phyloP scores from a whole-genome alignment of 495 filamentous ascomycete species.

The Aspergillus bridgeri region DNA sequence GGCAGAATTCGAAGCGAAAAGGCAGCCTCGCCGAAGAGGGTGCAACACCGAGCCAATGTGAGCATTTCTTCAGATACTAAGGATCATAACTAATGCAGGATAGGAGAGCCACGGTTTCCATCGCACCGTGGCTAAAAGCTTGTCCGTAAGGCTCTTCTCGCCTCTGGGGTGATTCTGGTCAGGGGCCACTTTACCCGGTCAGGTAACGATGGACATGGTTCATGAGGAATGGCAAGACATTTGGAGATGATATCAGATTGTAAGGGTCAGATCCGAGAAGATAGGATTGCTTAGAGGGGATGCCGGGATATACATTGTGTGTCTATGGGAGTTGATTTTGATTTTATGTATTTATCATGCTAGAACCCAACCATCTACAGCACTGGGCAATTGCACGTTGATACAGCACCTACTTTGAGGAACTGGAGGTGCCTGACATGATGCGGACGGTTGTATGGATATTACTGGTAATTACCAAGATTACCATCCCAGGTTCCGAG shows the following conservation, averaged over 20 bases:
- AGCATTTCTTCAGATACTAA: not conserved
- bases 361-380: too few relatives aligned
- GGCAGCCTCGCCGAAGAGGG: not conserved
- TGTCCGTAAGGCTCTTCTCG: slow-evolving; percentile 23
- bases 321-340: too few relatives aligned
- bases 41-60: not conserved
- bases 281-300: not conserved
- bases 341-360: too few relatives aligned
- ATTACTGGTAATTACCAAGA: not conserved
- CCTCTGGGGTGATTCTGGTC: slow-evolving; percentile 10
- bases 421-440: too few relatives aligned
- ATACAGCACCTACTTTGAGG: too few relatives aligned
- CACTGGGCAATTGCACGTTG: too few relatives aligned
- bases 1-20: not conserved
- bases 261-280: not conserved
- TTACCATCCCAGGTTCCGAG: slow-evolving; percentile 1
- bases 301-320: too few relatives aligned
- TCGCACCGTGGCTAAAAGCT: slow-evolving; percentile 27
- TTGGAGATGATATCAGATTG: not conserved
- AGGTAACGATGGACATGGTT: slow-evolving; percentile 16
- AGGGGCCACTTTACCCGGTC: slow-evolving; percentile 12
- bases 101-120: slow-evolving; percentile 13
- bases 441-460: not conserved
- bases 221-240: not conserved
- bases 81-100: slow-evolving; percentile 17